Evolutionary conservation across 495 filamentous ascomycete genomes (phyloP), one percentile per base, ranked within the genome.

Genomic region (Astrothelium macrocarpum): DNA sequence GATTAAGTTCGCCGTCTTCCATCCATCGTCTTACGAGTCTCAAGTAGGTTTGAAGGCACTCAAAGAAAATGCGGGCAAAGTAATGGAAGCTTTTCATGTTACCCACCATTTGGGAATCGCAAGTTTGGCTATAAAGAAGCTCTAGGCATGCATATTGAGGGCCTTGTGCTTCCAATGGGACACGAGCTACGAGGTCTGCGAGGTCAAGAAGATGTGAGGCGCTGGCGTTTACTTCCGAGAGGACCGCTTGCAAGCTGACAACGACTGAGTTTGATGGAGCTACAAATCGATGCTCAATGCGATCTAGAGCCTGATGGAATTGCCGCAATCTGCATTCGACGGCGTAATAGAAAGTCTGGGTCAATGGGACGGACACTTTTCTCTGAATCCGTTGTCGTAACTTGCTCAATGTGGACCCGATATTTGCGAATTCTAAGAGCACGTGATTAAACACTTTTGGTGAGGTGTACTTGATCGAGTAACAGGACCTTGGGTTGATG

Each of bases 11-110:
- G 1, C 93, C 93, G 45, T 81, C 80, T 67, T 91, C 86, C 87
- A 95, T 94, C 94, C 94, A 98, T 2, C 77, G 73, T 31, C 85
- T 80, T 31, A 97, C 84, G 0, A 91, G 90, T 14, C 82, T 84
- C 31, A 93, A 79, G 71, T 96, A 97, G 2, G 89, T 85, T 64
- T 87, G 83, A 39, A 96, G 89, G 71, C 90, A 95, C 29, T 85
- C 79, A 59, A 94, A 87, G 74, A 97, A 95, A 12, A 96, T 75
- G 2, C 75, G 74, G 11, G 82, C 82, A 18, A 91, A 79, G 49
- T 79, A 82, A 31, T 73, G 70, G 68, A 87, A 95, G 23, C 80
- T 77, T 9, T 68, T 72, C 3, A 78, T 77, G 59, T 88, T 81
- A 1, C 87, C 88, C 45, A 82, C 81, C 62, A 89, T 79, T 71